Conservation (phyloP, 164 flowering plant species). For the Vitis amurensis region DNA sequence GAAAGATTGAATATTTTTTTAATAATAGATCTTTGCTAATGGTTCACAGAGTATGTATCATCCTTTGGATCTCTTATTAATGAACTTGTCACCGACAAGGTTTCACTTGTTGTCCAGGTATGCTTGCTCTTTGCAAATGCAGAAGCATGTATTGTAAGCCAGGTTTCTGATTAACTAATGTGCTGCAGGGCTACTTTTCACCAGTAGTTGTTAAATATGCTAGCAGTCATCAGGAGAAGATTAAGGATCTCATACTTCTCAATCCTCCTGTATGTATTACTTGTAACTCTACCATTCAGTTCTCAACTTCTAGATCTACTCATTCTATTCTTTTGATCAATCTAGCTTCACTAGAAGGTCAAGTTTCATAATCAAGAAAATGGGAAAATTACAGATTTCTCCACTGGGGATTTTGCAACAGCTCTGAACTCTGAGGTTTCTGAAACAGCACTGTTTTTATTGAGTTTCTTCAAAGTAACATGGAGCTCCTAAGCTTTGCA, state of each 20-base stretch:
- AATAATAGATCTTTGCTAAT: background rate
- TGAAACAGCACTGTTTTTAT: background rate
- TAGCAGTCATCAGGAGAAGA: slow-evolving; percentile 66
- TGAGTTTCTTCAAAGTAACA: no score
- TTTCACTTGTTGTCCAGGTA: slow-evolving; percentile 93
- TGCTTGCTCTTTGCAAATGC: background rate
- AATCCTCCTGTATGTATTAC: slow-evolving; percentile 84
- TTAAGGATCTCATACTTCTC: slow-evolving; percentile 68
- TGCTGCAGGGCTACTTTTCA: slow-evolving; percentile 81
- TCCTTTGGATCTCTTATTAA: slow-evolving; percentile 70
- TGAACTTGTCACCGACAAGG: slow-evolving; percentile 48
- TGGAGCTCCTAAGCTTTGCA: no score
- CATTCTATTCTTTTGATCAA: background rate
- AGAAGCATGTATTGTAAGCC: background rate
- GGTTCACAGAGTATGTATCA: slow-evolving; percentile 68
- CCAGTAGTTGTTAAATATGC: slow-evolving; percentile 90
- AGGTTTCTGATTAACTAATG: slow-evolving; percentile 7
- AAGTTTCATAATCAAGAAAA: no score
- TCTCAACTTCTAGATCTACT: no score
- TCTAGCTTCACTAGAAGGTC: background rate
- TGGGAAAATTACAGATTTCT: no score
- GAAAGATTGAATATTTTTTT: background rate
- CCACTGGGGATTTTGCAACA: no score
- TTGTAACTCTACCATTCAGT: background rate
- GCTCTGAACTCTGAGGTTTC: background rate